phyloP scores from a whole-genome alignment of 225 moss, liverwort and hornwort species.

The Ulota crispa region DNA sequence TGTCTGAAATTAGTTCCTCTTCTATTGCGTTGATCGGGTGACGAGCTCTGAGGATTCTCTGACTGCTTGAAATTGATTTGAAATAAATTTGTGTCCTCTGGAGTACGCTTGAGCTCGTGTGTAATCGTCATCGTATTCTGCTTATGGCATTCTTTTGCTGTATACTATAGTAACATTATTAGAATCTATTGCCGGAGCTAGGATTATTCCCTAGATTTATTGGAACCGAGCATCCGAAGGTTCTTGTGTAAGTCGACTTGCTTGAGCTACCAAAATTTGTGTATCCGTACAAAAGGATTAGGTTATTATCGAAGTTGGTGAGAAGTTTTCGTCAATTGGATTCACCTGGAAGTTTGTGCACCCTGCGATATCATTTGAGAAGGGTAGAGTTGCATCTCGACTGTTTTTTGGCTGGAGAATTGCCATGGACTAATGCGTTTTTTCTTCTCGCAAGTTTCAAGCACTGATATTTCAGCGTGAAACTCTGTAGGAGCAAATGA shows the following conservation, averaged over 20 bases:
- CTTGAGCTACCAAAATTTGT: constrained; percentile 2
- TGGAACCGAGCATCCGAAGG: neutral
- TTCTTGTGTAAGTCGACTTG: neutral
- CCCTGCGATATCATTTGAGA: neutral
- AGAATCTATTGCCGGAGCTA: constrained; percentile 8
- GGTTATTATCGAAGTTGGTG: neutral
- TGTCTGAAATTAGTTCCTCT: neutral
- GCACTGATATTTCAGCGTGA: constrained; percentile 10
- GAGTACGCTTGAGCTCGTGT: constrained; percentile 3
- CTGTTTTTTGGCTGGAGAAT: constrained; percentile 3
- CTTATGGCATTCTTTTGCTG: neutral
- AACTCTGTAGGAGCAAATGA: constrained; percentile 5
- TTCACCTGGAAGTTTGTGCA: constrained; percentile 1
- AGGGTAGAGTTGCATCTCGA: neutral
- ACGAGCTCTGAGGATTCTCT: neutral
- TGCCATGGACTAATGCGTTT: neutral
- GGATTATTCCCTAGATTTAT: neutral
- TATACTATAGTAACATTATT: neutral
- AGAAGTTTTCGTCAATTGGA: neutral
- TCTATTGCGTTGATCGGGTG: constrained; percentile 18
- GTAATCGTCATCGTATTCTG: neutral
- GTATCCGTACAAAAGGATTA: neutral
- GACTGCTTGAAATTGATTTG: constrained; percentile 12
- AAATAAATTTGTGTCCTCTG: neutral
- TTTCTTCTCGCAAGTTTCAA: constrained; percentile 14